These are phyloP conservation scores for Coprinellus micaceus DNA, from an alignment of 768 basidiomycete species.

Conservation along the genomic window DNA sequence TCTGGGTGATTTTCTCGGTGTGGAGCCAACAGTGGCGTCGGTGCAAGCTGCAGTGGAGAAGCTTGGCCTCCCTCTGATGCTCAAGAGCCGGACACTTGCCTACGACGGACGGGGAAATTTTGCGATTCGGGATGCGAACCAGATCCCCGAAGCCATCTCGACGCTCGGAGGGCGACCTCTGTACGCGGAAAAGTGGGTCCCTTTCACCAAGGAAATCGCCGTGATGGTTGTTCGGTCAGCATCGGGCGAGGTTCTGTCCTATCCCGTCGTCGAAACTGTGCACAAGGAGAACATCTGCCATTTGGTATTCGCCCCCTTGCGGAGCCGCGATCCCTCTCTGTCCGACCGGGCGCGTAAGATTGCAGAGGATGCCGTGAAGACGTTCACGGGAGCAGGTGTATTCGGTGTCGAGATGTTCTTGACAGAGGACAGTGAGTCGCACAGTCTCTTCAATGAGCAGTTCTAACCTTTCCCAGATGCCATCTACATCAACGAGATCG, in stretches of 20 bases:
- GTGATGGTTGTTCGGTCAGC: slow-evolving; percentile 92
- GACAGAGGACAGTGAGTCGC: slow-evolving; percentile 70
- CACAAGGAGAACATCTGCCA: slow-evolving; percentile 94
- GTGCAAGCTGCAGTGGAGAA: slow-evolving; percentile 47
- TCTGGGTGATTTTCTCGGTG: slow-evolving; percentile 57
- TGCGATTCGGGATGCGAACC: slow-evolving; percentile 53
- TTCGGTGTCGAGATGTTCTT: slow-evolving; percentile 99
- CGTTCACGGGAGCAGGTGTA: slow-evolving; percentile 84
- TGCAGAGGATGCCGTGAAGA: slow-evolving; percentile 77
- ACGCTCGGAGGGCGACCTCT: slow-evolving; percentile 65
- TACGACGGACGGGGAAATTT: slow-evolving; percentile 97
- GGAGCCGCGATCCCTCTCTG: slow-evolving; percentile 54
- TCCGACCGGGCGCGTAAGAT: slow-evolving; percentile 58
- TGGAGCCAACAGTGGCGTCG: slow-evolving; percentile 52
- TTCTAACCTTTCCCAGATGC: slow-evolving; percentile 42
- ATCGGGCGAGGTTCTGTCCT: slow-evolving; percentile 70
- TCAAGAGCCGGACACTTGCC: slow-evolving; percentile 91
- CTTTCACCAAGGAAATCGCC: slow-evolving; percentile 85
- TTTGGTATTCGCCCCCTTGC: slow-evolving; percentile 85
- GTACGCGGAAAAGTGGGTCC: slow-evolving; percentile 93
- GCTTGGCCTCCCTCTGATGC: slow-evolving; percentile 88
- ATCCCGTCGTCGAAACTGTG: slow-evolving; percentile 92
- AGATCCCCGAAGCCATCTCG: slow-evolving; percentile 48
- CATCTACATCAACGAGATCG: slow-evolving; percentile 92
- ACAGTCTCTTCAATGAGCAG: slow-evolving; percentile 3